phyloP scores from a whole-genome alignment of 2,329 filamentous ascomycete species.

The Phaeosphaeria sp. region DNA sequence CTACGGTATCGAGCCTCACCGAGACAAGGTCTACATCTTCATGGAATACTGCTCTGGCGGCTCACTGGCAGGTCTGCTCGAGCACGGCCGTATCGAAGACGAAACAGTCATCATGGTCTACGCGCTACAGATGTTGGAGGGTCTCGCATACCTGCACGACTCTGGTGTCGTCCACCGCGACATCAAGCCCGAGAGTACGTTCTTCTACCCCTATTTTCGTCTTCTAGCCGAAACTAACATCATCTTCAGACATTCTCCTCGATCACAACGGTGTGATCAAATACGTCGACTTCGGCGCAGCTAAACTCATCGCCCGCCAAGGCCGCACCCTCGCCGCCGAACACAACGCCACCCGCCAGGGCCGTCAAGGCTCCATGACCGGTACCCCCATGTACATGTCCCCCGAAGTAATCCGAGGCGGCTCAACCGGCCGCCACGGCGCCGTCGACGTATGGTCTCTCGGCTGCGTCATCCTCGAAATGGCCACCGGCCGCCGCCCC shows the following conservation, averaged over 20 bases:
- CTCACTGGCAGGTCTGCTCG: conserved; percentile 85
- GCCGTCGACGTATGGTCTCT: conserved; percentile 96
- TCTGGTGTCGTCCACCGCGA: conserved; percentile 92
- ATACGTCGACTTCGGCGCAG: conserved; percentile 97
- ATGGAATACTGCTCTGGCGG: conserved; percentile 99
- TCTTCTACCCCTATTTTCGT: neutral
- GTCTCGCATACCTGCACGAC: conserved; percentile 91
- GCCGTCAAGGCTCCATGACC: conserved; percentile 84
- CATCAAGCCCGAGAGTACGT: conserved; percentile 94
- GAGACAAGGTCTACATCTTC: conserved; percentile 99
- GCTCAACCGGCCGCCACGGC: conserved; percentile 73
- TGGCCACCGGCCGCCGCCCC: conserved; percentile 92
- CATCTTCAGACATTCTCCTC: conserved; percentile 78
- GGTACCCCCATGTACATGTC: conserved; percentile 99
- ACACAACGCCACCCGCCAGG: conserved; percentile 58
- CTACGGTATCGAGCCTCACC: conserved; percentile 96
- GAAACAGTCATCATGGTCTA: conserved; percentile 98
- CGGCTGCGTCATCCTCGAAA: conserved; percentile 95
- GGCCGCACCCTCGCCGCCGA: conserved; percentile 82
- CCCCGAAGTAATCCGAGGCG: conserved; percentile 94
- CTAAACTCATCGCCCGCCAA: conserved; percentile 94
- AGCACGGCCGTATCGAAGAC: conserved; percentile 96
- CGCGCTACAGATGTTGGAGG: conserved; percentile 90
- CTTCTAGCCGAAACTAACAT: conserved; percentile 26
- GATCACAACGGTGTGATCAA: conserved; percentile 99